Percentiles rank a stretch among this genome's conserved stretches.
These are phyloP conservation scores for Phytopythium aichiense DNA, from an alignment of 352 stramenopile species.

Conservation along the genomic window DNA sequence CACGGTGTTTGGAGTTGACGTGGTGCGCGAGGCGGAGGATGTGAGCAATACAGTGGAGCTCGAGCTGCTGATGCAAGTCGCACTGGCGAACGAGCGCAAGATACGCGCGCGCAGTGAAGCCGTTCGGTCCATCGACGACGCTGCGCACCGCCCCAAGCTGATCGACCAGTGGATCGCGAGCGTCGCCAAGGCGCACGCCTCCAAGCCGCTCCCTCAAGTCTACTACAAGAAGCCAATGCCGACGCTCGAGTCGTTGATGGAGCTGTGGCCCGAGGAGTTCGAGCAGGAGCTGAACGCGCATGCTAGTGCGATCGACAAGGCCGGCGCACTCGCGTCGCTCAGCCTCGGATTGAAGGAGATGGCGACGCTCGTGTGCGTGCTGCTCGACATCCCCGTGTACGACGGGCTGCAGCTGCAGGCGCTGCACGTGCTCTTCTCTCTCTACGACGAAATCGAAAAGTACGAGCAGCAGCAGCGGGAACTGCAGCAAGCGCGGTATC, in stretches of 20 bases:
- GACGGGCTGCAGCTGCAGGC: constrained; percentile 74
- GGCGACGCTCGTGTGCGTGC: constrained; percentile 74
- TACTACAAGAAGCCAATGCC: constrained; percentile 91
- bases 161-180: constrained; percentile 92
- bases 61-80: constrained; percentile 86
- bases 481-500: constrained; percentile 8
- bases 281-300: constrained; percentile 54
- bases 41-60: constrained; percentile 88
- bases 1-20: constrained; percentile 55
- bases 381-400: constrained; percentile 93
- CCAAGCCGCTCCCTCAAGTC: constrained; percentile 67
- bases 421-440: constrained; percentile 90
- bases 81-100: constrained; percentile 49
- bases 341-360: constrained; percentile 87
- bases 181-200: constrained; percentile 85
- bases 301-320: constrained; percentile 9
- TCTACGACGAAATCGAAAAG: constrained; percentile 78
- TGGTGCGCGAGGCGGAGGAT: constrained; percentile 83
- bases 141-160: constrained; percentile 72
- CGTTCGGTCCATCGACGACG: constrained; percentile 89
- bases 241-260: constrained; percentile 81
- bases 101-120: constrained; percentile 30
- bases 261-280: constrained; percentile 88
- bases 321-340: constrained; percentile 36
- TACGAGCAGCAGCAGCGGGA: constrained; percentile 41